These are phyloP conservation scores for Kwoniella dejecticola DNA, from an alignment of 768 basidiomycete species.

Conservation along the genomic window DNA sequence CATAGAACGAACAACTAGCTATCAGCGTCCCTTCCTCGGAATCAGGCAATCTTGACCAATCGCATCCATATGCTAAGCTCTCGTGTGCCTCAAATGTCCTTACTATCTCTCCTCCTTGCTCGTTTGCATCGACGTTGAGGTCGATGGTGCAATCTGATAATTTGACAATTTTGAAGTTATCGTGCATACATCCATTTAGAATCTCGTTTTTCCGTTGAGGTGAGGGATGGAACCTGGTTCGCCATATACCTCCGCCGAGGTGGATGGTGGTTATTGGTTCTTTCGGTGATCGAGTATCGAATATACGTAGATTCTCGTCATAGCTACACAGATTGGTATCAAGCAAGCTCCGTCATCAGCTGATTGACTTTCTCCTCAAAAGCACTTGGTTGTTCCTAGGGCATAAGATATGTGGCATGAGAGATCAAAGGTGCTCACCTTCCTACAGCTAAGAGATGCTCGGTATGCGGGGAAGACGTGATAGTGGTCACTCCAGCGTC, in stretches of 20 bases:
- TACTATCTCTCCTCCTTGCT: slow-evolving; percentile 54
- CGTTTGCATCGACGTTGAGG: slow-evolving; percentile 10
- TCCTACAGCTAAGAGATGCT: slow-evolving; percentile 85
- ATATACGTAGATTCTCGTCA: slow-evolving; percentile 74
- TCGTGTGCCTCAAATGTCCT: slow-evolving; percentile 73
- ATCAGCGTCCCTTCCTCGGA: slow-evolving; percentile 24
- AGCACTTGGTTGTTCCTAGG: too few relatives aligned
- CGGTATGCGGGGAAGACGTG: slow-evolving; percentile 75
- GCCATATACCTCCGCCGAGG: slow-evolving; percentile 91
- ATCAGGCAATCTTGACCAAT: slow-evolving; percentile 69
- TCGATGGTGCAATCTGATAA: slow-evolving; percentile 53
- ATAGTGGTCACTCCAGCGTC: slow-evolving; percentile 90
- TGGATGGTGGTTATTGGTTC: slow-evolving; percentile 64
- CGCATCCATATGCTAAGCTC: slow-evolving; percentile 86
- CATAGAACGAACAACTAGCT: slow-evolving; percentile 94
- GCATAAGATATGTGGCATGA: too few relatives aligned
- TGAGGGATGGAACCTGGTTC: slow-evolving; percentile 92
- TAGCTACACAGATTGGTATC: slow-evolving; percentile 64
- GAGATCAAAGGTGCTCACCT: slow-evolving; percentile 61
- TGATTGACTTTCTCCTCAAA: too few relatives aligned
- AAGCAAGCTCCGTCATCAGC: neutral
- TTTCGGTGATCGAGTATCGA: slow-evolving; percentile 73
- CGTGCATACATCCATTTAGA: slow-evolving; percentile 96
- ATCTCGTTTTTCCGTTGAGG: slow-evolving; percentile 68
- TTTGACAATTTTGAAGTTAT: slow-evolving; percentile 82